phyloP scores from a whole-genome alignment of 1,284 basidiomycete genomes.

The Exsudoporus floridanus region DNA sequence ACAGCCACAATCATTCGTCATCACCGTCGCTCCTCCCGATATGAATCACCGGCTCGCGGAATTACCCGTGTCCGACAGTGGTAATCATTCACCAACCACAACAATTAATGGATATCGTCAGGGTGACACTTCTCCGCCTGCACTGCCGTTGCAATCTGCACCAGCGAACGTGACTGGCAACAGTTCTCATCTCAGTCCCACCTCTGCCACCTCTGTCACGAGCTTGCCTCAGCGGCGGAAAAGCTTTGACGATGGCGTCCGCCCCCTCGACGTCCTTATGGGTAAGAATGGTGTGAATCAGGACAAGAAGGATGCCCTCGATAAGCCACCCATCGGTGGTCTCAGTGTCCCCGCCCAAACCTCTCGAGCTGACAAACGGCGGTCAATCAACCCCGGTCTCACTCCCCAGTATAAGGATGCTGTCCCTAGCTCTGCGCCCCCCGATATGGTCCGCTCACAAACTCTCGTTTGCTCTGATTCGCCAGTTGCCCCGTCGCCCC shows the following conservation, averaged over 20 bases:
- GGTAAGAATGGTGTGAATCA: slow-evolving; percentile 23
- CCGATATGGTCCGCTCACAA: slow-evolving; percentile 38
- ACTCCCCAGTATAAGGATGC: slow-evolving; percentile 34
- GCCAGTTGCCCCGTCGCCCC: slow-evolving; percentile 20
- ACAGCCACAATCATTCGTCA: slow-evolving; percentile 37
- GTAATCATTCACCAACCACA: slow-evolving; percentile 12
- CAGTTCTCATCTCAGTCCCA: slow-evolving; percentile 24
- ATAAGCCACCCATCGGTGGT: slow-evolving; percentile 4
- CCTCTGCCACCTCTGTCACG: slow-evolving; percentile 1
- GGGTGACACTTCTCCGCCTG: background rate
- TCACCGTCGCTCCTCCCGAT: slow-evolving; percentile 43
- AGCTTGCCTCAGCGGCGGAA: slow-evolving; percentile 43
- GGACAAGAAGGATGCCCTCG: slow-evolving; percentile 5
- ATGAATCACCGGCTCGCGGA: background rate
- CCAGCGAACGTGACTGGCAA: slow-evolving; percentile 9
- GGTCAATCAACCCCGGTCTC: slow-evolving; percentile 46
- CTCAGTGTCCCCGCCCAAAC: slow-evolving; percentile 31
- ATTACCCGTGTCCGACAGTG: slow-evolving; percentile 2
- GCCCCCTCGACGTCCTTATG: slow-evolving; percentile 49
- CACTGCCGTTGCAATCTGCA: slow-evolving; percentile 19
- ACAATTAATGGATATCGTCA: slow-evolving; percentile 2
- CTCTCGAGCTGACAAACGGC: slow-evolving; percentile 39
- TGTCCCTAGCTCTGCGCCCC: slow-evolving; percentile 34
- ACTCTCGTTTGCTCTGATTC: slow-evolving; percentile 26
- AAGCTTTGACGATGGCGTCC: slow-evolving; percentile 60